Conservation (phyloP, 768 basidiomycete species). For the Psilocybe azurescens region DNA sequence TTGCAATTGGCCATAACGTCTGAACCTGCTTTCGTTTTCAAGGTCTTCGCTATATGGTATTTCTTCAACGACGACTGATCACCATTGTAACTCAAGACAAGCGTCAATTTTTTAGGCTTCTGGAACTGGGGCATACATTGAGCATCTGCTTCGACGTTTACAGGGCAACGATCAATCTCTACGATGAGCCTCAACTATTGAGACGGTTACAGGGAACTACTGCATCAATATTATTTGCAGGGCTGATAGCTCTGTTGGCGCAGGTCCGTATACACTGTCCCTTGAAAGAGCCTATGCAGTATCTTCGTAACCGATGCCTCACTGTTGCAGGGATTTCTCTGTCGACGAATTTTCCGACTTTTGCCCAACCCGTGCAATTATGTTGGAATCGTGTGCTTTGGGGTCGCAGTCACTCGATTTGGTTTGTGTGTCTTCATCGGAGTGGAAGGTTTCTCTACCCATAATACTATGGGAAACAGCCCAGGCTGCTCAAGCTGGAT, state of each 20-base stretch:
- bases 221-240: conserved; percentile 26
- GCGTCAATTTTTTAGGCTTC: conserved; percentile 17
- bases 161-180: conserved; percentile 29
- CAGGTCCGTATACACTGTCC: conserved; percentile 25
- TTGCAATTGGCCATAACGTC: too few species aligned
- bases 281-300: too few species aligned
- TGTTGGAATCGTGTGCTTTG: too few species aligned
- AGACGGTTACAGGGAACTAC: conserved; percentile 19
- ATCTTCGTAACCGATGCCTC: neutral
- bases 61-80: too few species aligned
- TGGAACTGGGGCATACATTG: conserved; percentile 31
- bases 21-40: neutral
- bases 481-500: too few species aligned
- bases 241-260: conserved; percentile 27
- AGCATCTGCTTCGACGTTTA: conserved; percentile 30
- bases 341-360: too few species aligned
- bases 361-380: too few species aligned
- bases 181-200: conserved; percentile 21
- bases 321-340: conserved; percentile 31
- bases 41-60: neutral
- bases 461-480: too few species aligned
- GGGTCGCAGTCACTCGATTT: too few species aligned
- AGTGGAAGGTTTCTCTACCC: too few species aligned
- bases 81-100: neutral
- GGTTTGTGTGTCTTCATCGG: too few species aligned